Conservation (phyloP, 179 eudicot species). For the Dionaea muscipula region DNA sequence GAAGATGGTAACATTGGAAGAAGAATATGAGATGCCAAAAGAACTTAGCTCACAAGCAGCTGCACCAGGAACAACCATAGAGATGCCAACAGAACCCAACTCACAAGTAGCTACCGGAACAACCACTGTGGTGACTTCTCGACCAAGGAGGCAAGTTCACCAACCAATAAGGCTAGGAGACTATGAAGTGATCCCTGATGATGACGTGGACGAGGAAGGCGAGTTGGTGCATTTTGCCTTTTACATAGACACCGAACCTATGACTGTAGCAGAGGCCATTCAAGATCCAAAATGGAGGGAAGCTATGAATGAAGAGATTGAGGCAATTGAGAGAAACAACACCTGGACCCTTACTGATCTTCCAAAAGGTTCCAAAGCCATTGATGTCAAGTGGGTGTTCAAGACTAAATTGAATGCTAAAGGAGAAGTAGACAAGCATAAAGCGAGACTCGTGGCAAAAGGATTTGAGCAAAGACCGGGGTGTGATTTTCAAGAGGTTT, state of each 20-base stretch:
- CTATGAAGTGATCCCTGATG: background rate
- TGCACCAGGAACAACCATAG: background rate
- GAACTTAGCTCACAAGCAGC: no score
- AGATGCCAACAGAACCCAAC: background rate
- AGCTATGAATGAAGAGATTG: conserved; percentile 5
- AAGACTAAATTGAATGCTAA: no score
- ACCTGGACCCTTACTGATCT: background rate
- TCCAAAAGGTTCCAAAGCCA: background rate
- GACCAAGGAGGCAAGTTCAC: background rate
- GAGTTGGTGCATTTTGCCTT: background rate
- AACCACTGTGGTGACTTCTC: background rate
- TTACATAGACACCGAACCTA: background rate
- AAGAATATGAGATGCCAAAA: no score
- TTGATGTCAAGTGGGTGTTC: background rate
- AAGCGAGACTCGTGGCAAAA: no score
- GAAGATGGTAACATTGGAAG: no score
- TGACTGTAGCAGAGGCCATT: background rate
- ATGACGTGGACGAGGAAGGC: background rate
- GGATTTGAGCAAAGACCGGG: no score
- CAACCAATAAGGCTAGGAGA: background rate
- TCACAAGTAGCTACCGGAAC: background rate
- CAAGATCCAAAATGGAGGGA: background rate
- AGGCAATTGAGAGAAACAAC: conserved; percentile 3
- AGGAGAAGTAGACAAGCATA: no score
- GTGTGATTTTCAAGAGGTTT: no score